Conservation (phyloP, 1,284 basidiomycete species). For the Boletus albobrunnescens region DNA sequence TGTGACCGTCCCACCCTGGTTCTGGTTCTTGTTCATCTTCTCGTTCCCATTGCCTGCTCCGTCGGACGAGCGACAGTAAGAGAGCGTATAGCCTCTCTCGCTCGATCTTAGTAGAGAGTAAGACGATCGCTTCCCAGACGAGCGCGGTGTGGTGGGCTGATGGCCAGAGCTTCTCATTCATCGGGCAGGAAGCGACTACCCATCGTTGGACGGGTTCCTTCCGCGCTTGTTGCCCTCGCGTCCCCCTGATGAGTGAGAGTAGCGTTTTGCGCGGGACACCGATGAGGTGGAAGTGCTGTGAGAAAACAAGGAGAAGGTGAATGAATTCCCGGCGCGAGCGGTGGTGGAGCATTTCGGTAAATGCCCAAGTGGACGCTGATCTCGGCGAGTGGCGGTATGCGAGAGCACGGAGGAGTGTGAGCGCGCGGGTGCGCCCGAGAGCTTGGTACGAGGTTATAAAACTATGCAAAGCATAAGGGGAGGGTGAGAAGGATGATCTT, state of each 20-base stretch:
- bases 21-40: no score
- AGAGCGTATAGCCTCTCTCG: slow-evolving; percentile 31
- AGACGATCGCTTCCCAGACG: slow-evolving; percentile 35
- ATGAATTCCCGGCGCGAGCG: slow-evolving; percentile 19
- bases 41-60: slow-evolving; percentile 4
- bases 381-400: slow-evolving; percentile 26
- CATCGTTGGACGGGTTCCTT: slow-evolving; percentile 5
- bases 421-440: slow-evolving; percentile 23
- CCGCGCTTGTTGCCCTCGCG: slow-evolving; percentile 6
- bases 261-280: slow-evolving; percentile 34
- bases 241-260: slow-evolving; percentile 14
- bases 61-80: slow-evolving; percentile 20
- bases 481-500: slow-evolving; percentile 21
- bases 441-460: slow-evolving; percentile 25
- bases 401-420: slow-evolving; percentile 21
- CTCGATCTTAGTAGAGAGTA: slow-evolving; percentile 9
- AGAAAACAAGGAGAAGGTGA: slow-evolving; percentile 28
- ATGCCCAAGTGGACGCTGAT: slow-evolving; percentile 32
- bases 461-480: slow-evolving; percentile 16
- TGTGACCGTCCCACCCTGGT: not conserved
- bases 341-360: slow-evolving; percentile 39
- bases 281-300: slow-evolving; percentile 33
- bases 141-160: slow-evolving; percentile 35
- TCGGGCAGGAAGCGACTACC: not conserved
- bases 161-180: slow-evolving; percentile 34